phyloP scores from a whole-genome alignment of 1,284 basidiomycete genomes.

The Omphalotus olearius region DNA sequence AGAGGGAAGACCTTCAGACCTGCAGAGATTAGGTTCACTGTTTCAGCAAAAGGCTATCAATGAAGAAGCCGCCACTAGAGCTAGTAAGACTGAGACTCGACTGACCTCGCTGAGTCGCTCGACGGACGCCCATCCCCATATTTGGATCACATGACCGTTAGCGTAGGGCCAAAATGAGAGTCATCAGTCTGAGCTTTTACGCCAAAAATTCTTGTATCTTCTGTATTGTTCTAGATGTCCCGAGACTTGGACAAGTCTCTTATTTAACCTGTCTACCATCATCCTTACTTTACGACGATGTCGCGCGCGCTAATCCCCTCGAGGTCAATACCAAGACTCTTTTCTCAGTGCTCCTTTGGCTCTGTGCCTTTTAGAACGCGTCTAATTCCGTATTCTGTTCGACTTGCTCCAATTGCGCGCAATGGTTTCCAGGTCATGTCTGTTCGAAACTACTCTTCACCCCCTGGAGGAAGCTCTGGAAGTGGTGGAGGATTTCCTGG shows the following conservation, averaged over 20 bases:
- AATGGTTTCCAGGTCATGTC: slow-evolving; percentile 11
- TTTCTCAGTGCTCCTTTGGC: slow-evolving; percentile 4
- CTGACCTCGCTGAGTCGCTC: too few relatives aligned
- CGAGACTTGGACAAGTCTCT: not conserved
- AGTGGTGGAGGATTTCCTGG: slow-evolving; percentile 48
- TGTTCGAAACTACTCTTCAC: slow-evolving; percentile 26
- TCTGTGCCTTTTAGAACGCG: not conserved
- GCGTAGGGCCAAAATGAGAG: too few relatives aligned
- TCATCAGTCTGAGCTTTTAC: too few relatives aligned
- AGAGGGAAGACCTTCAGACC: too few relatives aligned
- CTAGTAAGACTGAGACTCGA: too few relatives aligned
- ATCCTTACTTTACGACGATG: not conserved
- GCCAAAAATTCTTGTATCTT: slow-evolving; percentile 5
- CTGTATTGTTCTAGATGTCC: slow-evolving; percentile 1
- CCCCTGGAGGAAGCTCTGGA: slow-evolving; percentile 31
- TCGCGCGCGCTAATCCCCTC: not conserved
- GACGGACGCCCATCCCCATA: too few relatives aligned
- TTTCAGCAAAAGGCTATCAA: too few relatives aligned
- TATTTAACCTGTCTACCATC: not conserved
- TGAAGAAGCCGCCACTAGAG: too few relatives aligned
- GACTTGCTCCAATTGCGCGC: slow-evolving; percentile 3
- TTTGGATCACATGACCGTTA: too few relatives aligned
- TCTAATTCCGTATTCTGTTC: slow-evolving; percentile 1
- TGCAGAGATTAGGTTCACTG: too few relatives aligned
- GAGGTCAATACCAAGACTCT: slow-evolving; percentile 3